Evolutionary conservation across 2,329 filamentous ascomycete species (phyloP).

Genomic region (Rutstroemia sydowiana): DNA sequence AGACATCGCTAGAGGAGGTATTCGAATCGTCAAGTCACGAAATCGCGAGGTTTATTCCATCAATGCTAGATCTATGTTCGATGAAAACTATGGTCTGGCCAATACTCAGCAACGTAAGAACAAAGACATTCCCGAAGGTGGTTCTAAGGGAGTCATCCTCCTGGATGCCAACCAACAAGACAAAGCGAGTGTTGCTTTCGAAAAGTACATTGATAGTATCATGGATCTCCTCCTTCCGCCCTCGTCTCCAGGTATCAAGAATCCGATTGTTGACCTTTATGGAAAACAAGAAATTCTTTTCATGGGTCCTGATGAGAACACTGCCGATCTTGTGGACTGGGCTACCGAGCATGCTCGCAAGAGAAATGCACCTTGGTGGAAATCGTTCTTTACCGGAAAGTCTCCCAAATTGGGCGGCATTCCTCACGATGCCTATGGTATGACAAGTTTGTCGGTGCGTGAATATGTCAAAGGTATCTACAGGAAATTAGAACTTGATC

Average conservation of each 20-base stretch:
- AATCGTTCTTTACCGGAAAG: slow-evolving; percentile 99
- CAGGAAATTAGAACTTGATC: slow-evolving; percentile 87
- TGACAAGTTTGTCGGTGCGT: slow-evolving; percentile 94
- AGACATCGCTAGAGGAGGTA: slow-evolving; percentile 93
- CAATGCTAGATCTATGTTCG: slow-evolving; percentile 92
- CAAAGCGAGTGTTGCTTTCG: slow-evolving; percentile 84
- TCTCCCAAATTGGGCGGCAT: slow-evolving; percentile 93
- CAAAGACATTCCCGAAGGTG: slow-evolving; percentile 98
- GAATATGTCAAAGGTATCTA: slow-evolving; percentile 97
- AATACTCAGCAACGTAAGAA: slow-evolving; percentile 99
- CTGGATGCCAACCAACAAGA: slow-evolving; percentile 92
- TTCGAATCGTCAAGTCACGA: slow-evolving; percentile 96
- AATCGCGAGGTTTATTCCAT: slow-evolving; percentile 94
- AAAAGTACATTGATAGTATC: slow-evolving; percentile 99
- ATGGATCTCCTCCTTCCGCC: slow-evolving; percentile 88
- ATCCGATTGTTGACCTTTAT: slow-evolving; percentile 92
- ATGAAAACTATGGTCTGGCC: slow-evolving; percentile 97
- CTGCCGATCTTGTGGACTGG: slow-evolving; percentile 94
- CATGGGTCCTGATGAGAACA: slow-evolving; percentile 99
- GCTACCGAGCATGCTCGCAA: slow-evolving; percentile 88
- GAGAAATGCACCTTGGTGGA: slow-evolving; percentile 95
- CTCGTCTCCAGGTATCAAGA: slow-evolving; percentile 93
- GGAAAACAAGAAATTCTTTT: slow-evolving; percentile 96
- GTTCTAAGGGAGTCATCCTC: slow-evolving; percentile 94
- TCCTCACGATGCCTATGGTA: slow-evolving; percentile 90